phyloP scores from a whole-genome alignment of 768 basidiomycete genomes.

The Podaxis sp. region DNA sequence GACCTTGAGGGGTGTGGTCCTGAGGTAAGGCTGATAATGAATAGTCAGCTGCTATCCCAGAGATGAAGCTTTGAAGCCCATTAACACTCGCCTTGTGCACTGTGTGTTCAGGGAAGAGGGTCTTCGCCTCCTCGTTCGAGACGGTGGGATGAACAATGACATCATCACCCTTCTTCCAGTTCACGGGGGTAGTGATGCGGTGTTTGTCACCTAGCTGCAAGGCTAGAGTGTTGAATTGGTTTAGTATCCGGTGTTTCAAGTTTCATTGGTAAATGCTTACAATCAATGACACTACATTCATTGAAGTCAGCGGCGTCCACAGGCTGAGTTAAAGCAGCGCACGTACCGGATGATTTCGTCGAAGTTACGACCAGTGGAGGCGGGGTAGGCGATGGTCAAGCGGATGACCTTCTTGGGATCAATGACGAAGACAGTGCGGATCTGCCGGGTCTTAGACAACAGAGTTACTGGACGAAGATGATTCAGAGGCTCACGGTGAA shows the following conservation, averaged over 20 bases:
- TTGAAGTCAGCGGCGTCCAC: conserved; percentile 5
- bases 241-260: conserved; percentile 10
- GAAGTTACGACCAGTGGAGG: conserved; percentile 95
- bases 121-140: conserved; percentile 84
- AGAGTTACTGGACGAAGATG: conserved; percentile 8
- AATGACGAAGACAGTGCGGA: conserved; percentile 96
- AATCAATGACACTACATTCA: conserved; percentile 69
- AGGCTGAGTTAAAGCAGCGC: neutral
- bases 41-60: conserved; percentile 8
- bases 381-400: conserved; percentile 88
- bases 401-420: conserved; percentile 97
- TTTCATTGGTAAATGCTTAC: conserved; percentile 27
- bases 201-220: conserved; percentile 90
- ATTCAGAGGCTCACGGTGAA: conserved; percentile 66
- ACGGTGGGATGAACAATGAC: conserved; percentile 92
- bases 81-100: conserved; percentile 65
- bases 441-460: conserved; percentile 37
- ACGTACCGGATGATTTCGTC: conserved; percentile 54
- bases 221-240: conserved; percentile 37
- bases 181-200: conserved; percentile 85
- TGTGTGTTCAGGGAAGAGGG: conserved; percentile 82
- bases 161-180: conserved; percentile 93
- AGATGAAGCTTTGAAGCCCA: neutral
- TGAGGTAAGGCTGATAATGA: conserved; percentile 72
- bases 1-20: conserved; percentile 65